These are phyloP conservation scores for Lunasporangiospora selenospora DNA, from an alignment of 192 early-diverging fungal genomes.

Conservation along the genomic window DNA sequence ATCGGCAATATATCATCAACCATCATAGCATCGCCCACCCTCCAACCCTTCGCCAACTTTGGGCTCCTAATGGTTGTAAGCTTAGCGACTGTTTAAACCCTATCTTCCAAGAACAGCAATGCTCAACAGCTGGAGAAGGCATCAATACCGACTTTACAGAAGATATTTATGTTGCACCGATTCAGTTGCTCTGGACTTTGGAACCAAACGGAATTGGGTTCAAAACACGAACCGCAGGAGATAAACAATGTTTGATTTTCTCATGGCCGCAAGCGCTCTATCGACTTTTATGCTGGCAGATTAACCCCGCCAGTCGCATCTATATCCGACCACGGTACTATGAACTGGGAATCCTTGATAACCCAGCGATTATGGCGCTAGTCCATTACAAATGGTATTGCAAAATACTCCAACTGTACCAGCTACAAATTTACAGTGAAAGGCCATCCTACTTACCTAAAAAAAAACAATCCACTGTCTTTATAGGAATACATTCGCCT, in stretches of 20 bases:
- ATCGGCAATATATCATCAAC: background rate
- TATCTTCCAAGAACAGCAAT: background rate
- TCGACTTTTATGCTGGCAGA: background rate
- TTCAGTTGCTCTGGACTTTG: constrained; percentile 20
- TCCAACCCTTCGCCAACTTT: background rate
- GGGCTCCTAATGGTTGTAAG: background rate
- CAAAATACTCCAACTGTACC: background rate
- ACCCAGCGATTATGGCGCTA: constrained; percentile 1
- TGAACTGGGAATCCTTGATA: background rate
- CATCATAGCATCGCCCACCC: background rate
- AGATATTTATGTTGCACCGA: constrained; percentile 15
- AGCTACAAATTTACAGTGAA: background rate
- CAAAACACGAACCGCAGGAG: no score
- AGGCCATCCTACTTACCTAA: background rate
- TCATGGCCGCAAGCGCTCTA: background rate
- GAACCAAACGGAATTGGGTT: no score
- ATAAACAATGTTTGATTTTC: no score
- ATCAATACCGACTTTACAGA: constrained; percentile 12
- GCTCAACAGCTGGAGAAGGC: background rate
- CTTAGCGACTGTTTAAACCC: background rate
- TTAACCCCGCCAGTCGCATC: background rate
- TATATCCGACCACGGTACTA: background rate
- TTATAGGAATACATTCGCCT: constrained; percentile 14
- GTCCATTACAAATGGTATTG: constrained; percentile 25
- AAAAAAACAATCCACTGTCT: no score